Evolutionary conservation across 2,329 filamentous ascomycete genomes (phyloP), one percentile per base, ranked within the genome.

Genomic region (Nannizziopsis barbatae): DNA sequence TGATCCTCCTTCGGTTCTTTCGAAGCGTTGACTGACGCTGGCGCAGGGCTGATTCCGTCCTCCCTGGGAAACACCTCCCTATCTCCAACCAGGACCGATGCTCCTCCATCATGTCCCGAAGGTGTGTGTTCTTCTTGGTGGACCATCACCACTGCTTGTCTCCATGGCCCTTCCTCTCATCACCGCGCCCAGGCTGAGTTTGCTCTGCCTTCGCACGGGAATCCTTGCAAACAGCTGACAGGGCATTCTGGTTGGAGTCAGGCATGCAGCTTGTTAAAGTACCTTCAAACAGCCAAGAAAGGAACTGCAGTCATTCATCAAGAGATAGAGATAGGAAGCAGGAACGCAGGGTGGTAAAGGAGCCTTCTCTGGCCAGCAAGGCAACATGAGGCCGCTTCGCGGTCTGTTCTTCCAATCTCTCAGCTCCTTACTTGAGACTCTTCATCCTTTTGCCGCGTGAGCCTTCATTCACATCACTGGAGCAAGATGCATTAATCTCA

Each of bases 21-120:
- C 18, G 45, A 47, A 47, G 45, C 7, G 36, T 33, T n/a, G 45
- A 47, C 45, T 41, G 36, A 30, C 22, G 36, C 46, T 48, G 39
- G 2, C 11, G 30, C 46, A 48, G 39, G 0, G 39, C 39, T 5
- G 17, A 48, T 42, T 48, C 46, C 2, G 30, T 42, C 12, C 39
- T 48, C 32, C 1, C 38, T 30, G 17, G 31, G 40, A 42, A 42
- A 48, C 46, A 48, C 15, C n/a, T 42, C 39, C 43, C 31, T 22
- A 48, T 30, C 46, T 48, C 46, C 12, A 32, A 36, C 39, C 39
- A 48, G 39, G 31, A 22, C 39, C 32, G 17, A 39, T 10, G 31
- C 38, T 48, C 15, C 46, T 42, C 27, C 38, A 48, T n/a, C 31
- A 48, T 48, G 39, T 9, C 33, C 39, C 17, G 39, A 27, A 48